These are phyloP conservation scores for Neckera pumila DNA, from an alignment of 225 moss, liverwort and hornwort species.

Conservation along the genomic window DNA sequence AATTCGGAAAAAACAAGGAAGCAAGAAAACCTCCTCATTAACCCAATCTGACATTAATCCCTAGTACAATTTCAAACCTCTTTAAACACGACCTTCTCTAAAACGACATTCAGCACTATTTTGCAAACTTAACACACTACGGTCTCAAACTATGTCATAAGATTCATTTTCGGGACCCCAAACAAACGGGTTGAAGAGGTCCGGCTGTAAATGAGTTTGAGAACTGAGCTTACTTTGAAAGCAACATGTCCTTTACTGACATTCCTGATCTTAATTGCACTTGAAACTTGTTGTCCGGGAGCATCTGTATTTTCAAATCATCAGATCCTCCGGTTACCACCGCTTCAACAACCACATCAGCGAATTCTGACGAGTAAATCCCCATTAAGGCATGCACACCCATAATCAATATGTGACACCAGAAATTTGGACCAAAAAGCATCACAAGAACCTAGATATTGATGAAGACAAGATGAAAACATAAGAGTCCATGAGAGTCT, in stretches of 20 bases:
- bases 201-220: neutral
- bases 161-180: neutral
- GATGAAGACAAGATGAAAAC: neutral
- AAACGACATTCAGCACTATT: neutral
- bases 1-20: neutral
- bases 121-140: neutral
- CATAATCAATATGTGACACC: neutral
- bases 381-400: neutral
- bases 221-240: conserved; percentile 60
- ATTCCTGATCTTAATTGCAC: conserved; percentile 84
- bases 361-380: neutral
- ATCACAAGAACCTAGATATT: neutral
- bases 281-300: conserved; percentile 72
- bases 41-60: neutral
- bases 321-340: neutral
- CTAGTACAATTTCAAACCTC: neutral
- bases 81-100: neutral
- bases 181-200: neutral
- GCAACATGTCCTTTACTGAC: conserved; percentile 69
- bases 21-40: neutral
- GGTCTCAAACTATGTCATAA: neutral
- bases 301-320: conserved; percentile 40
- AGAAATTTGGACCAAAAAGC: neutral
- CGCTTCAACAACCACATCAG: neutral
- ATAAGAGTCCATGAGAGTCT: neutral